Base-by-base conservation (phyloP, 139 green algal genomes). In the Chlamydomonas sp. region DNA sequence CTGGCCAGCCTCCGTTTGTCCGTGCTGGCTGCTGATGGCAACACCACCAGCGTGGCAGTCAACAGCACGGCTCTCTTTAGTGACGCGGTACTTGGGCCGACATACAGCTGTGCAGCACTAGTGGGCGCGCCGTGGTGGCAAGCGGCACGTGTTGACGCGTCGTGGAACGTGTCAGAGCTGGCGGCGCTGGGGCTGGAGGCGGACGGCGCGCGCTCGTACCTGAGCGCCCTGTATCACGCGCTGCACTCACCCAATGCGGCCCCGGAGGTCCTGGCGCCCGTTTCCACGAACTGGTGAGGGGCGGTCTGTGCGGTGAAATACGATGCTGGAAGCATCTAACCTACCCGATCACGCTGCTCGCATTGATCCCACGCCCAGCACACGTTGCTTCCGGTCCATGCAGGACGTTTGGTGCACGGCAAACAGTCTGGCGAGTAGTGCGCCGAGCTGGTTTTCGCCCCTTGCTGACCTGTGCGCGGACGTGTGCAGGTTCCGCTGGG, bases 261-360 rank as follows among this genome's bases (percentile, higher is more conserved):
- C 1, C 7, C 80, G 8, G 67, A 71, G 16, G 4, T 78, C 2
- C 17, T 60, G 3, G 18, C 68, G 10, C 80, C 80, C 6, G 4
- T 10, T 0, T 67, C 62, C 68, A 76, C 76, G 2, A 84, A 84
- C 80, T 77, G 80, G 80, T 85, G 62, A 61, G 62, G 5, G 12
- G 9, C 10, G 10, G 67, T 20, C 10, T 4, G 8, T 12, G 14
- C 67, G 4, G 9, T 12, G 8, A 20, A 73, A 4, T 15, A 15
- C 14, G 67, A 4, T 73, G 31, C 67, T 12, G 67, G 67, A 16
- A 73, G 14, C 67, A 73, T 17, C 20, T 18, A 31, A 20, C 67
- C 14, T 49, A 49, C 31, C 31, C 31, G 31, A 49, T 49, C 31
- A 49, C 31, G 31, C 31, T 49, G 31, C 31, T 49, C 31, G 31